Conservation (phyloP, 2,329 filamentous ascomycete species). For the Penicillium frequentans region DNA sequence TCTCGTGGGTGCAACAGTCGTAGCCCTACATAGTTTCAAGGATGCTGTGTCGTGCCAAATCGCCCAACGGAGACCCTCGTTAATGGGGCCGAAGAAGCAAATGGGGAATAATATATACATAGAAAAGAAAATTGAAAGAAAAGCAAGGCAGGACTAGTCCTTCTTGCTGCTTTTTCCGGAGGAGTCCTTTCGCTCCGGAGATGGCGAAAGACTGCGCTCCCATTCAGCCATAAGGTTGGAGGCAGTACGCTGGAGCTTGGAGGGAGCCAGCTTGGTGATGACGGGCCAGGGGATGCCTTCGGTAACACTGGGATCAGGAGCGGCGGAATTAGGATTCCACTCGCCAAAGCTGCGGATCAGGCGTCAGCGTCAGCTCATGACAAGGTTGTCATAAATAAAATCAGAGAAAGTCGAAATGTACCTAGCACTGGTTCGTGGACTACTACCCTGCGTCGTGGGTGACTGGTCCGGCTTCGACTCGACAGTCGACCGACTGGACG, state of each 20-base stretch:
- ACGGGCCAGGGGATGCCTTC: slow-evolving; percentile 63
- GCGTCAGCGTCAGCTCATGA: slow-evolving; percentile 34
- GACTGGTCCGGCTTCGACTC: slow-evolving; percentile 50
- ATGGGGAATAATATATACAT: slow-evolving; percentile 21
- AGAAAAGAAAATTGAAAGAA: slow-evolving; percentile 9
- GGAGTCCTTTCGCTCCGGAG: slow-evolving; percentile 32
- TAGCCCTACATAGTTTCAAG: slow-evolving; percentile 35
- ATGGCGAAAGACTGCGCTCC: slow-evolving; percentile 73
- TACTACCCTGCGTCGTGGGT: slow-evolving; percentile 46
- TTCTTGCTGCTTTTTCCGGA: slow-evolving; percentile 33
- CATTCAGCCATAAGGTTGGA: slow-evolving; percentile 85
- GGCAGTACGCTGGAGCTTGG: slow-evolving; percentile 78
- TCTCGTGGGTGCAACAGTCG: slow-evolving; percentile 31
- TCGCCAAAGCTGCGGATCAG: slow-evolving; percentile 37
- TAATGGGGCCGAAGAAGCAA: slow-evolving; percentile 18
- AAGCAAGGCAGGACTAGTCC: slow-evolving; percentile 23
- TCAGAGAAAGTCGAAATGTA: slow-evolving; percentile 37
- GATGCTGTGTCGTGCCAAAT: slow-evolving; percentile 21
- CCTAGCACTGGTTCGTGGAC: slow-evolving; percentile 56
- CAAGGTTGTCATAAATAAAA: slow-evolving; percentile 27
- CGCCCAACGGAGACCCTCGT: slow-evolving; percentile 16
- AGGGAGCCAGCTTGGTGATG: slow-evolving; percentile 70
- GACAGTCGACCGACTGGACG: slow-evolving; percentile 51
- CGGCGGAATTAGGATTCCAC: slow-evolving; percentile 30
- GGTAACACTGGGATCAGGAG: slow-evolving; percentile 33